phyloP scores from a whole-genome alignment of 1,284 basidiomycete genomes.

The Melampsora larici-populina region DNA sequence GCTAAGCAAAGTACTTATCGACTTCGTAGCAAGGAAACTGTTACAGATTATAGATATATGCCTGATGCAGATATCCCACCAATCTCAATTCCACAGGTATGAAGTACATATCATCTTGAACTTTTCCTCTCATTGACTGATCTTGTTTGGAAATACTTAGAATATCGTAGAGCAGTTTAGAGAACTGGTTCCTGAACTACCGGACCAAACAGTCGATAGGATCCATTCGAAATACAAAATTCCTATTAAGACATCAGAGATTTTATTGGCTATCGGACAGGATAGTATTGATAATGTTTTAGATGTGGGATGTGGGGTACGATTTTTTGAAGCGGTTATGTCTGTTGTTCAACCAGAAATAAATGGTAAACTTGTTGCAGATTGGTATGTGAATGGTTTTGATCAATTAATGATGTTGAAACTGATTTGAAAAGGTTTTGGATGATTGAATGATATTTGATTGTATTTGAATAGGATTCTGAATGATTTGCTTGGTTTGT shows the following conservation, averaged over 20 bases:
- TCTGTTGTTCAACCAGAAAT: not conserved
- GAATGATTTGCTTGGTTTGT: conserved; percentile 75
- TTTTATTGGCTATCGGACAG: conserved; percentile 64
- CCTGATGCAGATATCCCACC: conserved; percentile 90
- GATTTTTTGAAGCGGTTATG: conserved; percentile 39
- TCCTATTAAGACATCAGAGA: conserved; percentile 66
- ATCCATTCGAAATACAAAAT: conserved; percentile 63
- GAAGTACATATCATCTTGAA: conserved; percentile 3
- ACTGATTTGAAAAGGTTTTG: not conserved
- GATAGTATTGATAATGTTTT: conserved; percentile 62
- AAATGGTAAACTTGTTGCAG: conserved; percentile 22
- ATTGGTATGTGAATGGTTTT: conserved; percentile 15
- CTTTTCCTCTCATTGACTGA: not conserved
- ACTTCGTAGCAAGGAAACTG: conserved; percentile 84
- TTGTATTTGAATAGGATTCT: conserved; percentile 64
- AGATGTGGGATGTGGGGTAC: conserved; percentile 57
- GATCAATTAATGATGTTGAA: not conserved
- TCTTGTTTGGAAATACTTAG: not conserved
- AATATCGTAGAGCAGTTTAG: conserved; percentile 62
- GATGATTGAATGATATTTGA: too few relatives aligned
- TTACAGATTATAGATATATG: conserved; percentile 96
- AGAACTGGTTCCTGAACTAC: conserved; percentile 71
- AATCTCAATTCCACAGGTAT: conserved; percentile 59
- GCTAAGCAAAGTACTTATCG: conserved; percentile 73
- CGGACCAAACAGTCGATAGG: conserved; percentile 64